phyloP scores from a whole-genome alignment of 371 early-diverging fungal species.

The Choanephora cucurbitarum region DNA sequence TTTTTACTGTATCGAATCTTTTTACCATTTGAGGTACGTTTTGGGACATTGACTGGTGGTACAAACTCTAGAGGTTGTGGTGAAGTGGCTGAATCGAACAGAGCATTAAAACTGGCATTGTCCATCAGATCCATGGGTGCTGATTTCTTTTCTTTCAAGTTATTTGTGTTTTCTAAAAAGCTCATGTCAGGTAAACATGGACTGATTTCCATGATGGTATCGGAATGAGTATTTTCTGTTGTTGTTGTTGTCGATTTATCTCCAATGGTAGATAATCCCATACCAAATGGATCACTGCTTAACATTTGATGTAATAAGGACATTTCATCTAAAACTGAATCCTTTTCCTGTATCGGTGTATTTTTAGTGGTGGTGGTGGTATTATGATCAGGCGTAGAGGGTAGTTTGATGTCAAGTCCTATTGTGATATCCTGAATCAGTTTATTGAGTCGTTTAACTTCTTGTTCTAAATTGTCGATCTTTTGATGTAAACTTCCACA shows the following conservation, averaged over 20 bases:
- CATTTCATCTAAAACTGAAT: conserved; percentile 33
- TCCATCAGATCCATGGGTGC: no score
- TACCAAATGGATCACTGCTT: conserved; percentile 23
- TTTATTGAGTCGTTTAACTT: conserved; percentile 33
- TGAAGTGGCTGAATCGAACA: conserved; percentile 13
- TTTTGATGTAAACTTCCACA: conserved; percentile 44
- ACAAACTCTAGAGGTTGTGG: conserved; percentile 22
- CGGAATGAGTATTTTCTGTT: not conserved
- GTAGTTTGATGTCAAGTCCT: conserved; percentile 15
- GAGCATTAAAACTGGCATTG: not conserved
- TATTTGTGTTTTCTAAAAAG: conserved; percentile 15
- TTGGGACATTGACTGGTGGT: conserved; percentile 30
- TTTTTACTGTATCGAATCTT: conserved; percentile 48
- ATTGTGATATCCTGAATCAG: conserved; percentile 13
- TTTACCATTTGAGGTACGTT: conserved; percentile 44
- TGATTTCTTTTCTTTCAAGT: no score
- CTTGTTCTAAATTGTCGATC: conserved; percentile 36
- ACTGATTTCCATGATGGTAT: conserved; percentile 22
- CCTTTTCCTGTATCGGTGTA: not conserved
- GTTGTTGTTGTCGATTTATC: not conserved
- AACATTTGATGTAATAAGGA: conserved; percentile 41
- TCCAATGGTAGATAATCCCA: conserved; percentile 16
- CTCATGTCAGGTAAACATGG: conserved; percentile 16
- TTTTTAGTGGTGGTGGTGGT: conserved; percentile 2
- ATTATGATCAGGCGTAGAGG: conserved; percentile 24